Conservation (phyloP, 768 basidiomycete genomes). For the Royoungia palumana region DNA sequence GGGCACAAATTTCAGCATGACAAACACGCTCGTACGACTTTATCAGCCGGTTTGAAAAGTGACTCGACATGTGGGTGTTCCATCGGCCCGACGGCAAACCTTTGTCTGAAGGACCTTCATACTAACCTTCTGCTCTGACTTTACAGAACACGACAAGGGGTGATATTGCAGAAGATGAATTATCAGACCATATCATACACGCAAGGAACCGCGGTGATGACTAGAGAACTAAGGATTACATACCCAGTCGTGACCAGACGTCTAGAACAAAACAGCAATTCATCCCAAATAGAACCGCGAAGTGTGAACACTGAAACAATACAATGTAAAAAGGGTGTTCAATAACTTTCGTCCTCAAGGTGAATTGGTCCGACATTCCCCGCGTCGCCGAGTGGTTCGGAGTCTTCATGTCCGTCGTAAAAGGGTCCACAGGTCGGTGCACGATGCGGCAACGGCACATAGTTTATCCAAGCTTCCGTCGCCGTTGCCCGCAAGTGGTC, state of each 20-base stretch:
- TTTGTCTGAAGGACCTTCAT: no score
- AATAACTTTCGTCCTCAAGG: conserved; percentile 12
- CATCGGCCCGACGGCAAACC: no score
- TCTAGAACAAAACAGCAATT: background rate
- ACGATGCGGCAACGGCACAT: conserved; percentile 6
- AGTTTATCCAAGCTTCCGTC: conserved; percentile 65
- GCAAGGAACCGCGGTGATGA: conserved; percentile 1
- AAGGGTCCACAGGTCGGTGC: background rate
- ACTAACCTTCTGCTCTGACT: background rate
- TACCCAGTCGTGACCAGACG: background rate
- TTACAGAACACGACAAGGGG: background rate
- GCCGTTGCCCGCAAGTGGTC: conserved; percentile 48
- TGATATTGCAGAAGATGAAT: background rate
- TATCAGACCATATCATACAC: conserved; percentile 13
- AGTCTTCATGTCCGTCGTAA: conserved; percentile 4
- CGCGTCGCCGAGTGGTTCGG: background rate
- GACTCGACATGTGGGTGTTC: no score
- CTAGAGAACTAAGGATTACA: conserved; percentile 4
- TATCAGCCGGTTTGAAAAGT: no score
- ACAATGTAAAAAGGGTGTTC: background rate
- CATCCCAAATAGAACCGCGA: background rate
- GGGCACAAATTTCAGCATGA: no score
- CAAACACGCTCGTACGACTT: no score
- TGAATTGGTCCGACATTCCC: conserved; percentile 19
- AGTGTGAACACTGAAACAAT: background rate